phyloP scores from a whole-genome alignment of 495 filamentous ascomycete species.

The Alectoria sarmentosa region DNA sequence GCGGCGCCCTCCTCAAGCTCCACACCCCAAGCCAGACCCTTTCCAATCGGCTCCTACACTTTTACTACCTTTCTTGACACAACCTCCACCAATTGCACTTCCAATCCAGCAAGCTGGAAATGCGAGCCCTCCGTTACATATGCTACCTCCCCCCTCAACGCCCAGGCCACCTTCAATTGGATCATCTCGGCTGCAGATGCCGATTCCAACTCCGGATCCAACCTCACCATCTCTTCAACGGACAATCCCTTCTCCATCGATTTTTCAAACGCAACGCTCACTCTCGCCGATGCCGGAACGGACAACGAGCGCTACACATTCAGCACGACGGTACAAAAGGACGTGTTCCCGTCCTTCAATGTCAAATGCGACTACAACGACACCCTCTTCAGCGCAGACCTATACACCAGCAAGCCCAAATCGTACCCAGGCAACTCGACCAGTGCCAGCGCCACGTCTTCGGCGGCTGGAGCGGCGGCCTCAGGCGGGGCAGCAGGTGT shows the following conservation, averaged over 20 bases:
- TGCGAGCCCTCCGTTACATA: constrained; percentile 49
- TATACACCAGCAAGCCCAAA: constrained; percentile 46
- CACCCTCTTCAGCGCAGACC: constrained; percentile 41
- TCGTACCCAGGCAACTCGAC: constrained; percentile 29
- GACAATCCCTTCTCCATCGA: constrained; percentile 42
- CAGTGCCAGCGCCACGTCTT: constrained; percentile 2
- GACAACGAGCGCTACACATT: constrained; percentile 44
- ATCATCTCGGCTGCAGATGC: constrained; percentile 32
- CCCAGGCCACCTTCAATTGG: constrained; percentile 49
- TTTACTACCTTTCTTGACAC: constrained; percentile 48
- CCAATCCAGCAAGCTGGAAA: constrained; percentile 43
- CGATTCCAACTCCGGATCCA: constrained; percentile 14
- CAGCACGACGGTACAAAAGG: constrained; percentile 38
- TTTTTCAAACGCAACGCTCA: constrained; percentile 37
- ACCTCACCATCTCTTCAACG: constrained; percentile 38
- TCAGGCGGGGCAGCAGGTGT: constrained; percentile 23
- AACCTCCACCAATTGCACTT: constrained; percentile 43
- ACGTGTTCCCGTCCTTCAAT: constrained; percentile 34
- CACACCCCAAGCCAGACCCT: constrained; percentile 25
- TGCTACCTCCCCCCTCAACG: constrained; percentile 27
- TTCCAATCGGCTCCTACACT: constrained; percentile 50
- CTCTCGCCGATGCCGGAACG: constrained; percentile 30
- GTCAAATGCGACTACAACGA: constrained; percentile 46
- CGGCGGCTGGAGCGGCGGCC: constrained; percentile 17
- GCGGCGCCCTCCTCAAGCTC: constrained; percentile 15